These are phyloP conservation scores for Cadophora gregata DNA, from an alignment of 2,329 filamentous ascomycete species.

Conservation along the genomic window DNA sequence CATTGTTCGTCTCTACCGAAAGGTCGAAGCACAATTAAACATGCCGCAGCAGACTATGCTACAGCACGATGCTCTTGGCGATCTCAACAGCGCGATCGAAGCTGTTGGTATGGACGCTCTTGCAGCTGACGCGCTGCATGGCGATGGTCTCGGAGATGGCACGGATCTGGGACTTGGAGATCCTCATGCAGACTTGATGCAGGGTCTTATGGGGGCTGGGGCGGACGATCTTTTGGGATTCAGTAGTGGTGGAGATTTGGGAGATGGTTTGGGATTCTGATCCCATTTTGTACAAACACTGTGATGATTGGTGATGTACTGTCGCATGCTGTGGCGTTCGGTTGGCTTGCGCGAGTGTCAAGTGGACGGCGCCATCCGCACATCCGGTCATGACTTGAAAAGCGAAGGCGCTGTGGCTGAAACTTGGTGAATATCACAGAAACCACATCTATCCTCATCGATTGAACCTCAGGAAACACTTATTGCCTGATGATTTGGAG, in stretches of 20 bases:
- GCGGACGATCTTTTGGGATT: constrained; percentile 11
- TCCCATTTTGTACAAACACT: too few relatives aligned
- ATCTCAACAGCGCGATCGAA: constrained; percentile 27
- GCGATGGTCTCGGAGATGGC: constrained; percentile 1
- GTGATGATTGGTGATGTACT: neutral
- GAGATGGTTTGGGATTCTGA: constrained; percentile 2
- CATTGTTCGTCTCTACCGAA: constrained; percentile 41
- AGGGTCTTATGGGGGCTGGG: constrained; percentile 14
- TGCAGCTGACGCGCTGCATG: neutral
- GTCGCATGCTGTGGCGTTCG: neutral
- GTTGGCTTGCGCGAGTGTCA: neutral
- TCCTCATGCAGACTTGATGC: constrained; percentile 20
- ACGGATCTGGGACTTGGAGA: constrained; percentile 17
- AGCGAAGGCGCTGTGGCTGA: neutral
- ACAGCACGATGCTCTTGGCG: constrained; percentile 24
- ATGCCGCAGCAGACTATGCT: constrained; percentile 33
- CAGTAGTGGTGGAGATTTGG: neutral
- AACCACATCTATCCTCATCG: neutral
- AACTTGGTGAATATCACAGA: neutral
- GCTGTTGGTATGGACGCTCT: constrained; percentile 25
- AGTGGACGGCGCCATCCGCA: neutral
- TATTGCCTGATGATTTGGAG: too few relatives aligned
- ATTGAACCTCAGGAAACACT: neutral
- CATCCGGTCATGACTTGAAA: neutral
- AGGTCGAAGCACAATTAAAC: constrained; percentile 40